phyloP scores from a whole-genome alignment of 495 filamentous ascomycete species.

The Amphirosellinia nigrospora region DNA sequence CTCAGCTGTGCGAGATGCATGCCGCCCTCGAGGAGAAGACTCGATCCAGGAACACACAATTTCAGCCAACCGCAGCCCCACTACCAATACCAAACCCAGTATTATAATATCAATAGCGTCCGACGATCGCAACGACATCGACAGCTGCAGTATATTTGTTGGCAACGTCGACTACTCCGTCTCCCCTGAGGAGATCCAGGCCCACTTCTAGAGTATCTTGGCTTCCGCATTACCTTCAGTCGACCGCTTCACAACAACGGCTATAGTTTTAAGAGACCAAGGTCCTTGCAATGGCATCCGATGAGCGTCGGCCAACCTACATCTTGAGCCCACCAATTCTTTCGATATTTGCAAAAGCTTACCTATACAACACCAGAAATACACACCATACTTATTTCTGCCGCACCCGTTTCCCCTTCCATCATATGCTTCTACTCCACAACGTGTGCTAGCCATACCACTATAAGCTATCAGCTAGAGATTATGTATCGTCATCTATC shows the following conservation, averaged over 20 bases:
- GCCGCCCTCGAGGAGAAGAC: conserved; percentile 82
- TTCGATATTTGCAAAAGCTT: background rate
- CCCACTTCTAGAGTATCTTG: conserved; percentile 98
- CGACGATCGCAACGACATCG: conserved; percentile 95
- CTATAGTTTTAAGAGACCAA: too few relatives aligned
- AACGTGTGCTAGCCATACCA: background rate
- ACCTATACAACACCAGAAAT: background rate
- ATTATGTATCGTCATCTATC: too few relatives aligned
- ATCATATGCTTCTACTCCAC: background rate
- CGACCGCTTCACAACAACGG: too few relatives aligned
- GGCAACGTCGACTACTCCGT: conserved; percentile 99
- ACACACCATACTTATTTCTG: background rate
- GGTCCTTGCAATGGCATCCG: too few relatives aligned
- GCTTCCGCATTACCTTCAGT: too few relatives aligned
- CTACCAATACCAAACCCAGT: conserved; percentile 20
- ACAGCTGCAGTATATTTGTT: conserved; percentile 95
- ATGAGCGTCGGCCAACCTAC: too few relatives aligned
- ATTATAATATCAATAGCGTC: conserved; percentile 55
- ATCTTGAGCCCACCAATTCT: conserved; percentile 38
- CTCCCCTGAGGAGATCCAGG: conserved; percentile 97
- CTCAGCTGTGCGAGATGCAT: conserved; percentile 97
- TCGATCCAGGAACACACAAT: conserved; percentile 53
- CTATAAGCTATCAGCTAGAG: background rate
- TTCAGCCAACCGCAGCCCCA: conserved; percentile 20
- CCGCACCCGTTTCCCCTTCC: background rate